Conservation (phyloP, 345 rosid species). For the Lenwebbia sp. region DNA sequence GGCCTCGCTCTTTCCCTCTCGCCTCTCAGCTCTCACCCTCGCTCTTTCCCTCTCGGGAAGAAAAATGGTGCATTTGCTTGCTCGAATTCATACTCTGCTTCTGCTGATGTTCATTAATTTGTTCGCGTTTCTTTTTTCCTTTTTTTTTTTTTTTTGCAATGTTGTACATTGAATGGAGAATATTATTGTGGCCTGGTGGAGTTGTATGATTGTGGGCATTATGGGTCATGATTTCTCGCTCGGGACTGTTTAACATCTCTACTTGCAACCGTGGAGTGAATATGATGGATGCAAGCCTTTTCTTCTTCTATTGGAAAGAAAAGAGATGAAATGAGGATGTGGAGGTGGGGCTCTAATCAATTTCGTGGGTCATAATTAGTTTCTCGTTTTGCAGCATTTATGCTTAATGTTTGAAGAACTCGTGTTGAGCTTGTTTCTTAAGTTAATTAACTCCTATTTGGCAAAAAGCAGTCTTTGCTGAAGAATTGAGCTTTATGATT, state of each 20-base stretch:
- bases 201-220: no score
- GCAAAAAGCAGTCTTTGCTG: not conserved
- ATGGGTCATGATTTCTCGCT: not conserved
- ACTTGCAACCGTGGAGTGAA: not conserved
- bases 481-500: conserved; percentile 9
- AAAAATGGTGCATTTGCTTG: no score
- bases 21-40: no score
- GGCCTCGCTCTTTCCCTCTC: no score
- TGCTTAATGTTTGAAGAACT: not conserved
- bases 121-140: no score
- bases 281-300: not conserved
- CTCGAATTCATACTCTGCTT: not conserved
- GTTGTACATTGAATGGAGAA: not conserved
- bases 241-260: not conserved
- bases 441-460: not conserved
- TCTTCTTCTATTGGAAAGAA: not conserved
- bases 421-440: not conserved
- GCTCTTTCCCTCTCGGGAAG: no score
- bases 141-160: not conserved
- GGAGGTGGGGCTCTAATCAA: not conserved
- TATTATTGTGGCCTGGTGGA: not conserved
- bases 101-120: not conserved
- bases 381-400: not conserved
- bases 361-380: not conserved
- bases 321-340: not conserved